Conservation (phyloP, 345 rosid species). For the Bruguiera parviflora region DNA sequence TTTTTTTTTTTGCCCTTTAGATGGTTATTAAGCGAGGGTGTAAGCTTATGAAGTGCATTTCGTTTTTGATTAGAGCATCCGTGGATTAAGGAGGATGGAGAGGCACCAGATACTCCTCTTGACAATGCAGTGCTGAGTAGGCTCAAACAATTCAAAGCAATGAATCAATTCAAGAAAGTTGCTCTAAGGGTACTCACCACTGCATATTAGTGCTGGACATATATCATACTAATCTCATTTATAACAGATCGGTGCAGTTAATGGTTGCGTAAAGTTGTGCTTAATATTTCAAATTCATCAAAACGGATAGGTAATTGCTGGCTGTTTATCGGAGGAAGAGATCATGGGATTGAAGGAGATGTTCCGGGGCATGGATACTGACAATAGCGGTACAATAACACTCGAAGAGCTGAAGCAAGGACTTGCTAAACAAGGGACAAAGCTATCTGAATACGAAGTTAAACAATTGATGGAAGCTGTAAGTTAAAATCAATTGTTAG, state of each 20-base stretch:
- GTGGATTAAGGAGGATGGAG: constrained; percentile 82
- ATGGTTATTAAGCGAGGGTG: neutral
- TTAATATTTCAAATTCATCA: neutral
- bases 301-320: constrained; percentile 71
- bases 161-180: constrained; percentile 76
- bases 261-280: neutral
- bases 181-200: constrained; percentile 51
- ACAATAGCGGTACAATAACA: constrained; percentile 86
- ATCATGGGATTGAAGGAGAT: constrained; percentile 96
- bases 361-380: constrained; percentile 87
- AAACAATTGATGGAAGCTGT: constrained; percentile 95
- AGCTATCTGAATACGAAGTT: constrained; percentile 76
- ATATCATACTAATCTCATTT: too few relatives aligned
- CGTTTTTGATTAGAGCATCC: constrained; percentile 44
- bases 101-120: constrained; percentile 80
- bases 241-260: too few relatives aligned
- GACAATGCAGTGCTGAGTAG: constrained; percentile 67
- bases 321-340: constrained; percentile 94
- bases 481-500: constrained; percentile 24
- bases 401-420: constrained; percentile 90
- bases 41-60: neutral
- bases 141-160: constrained; percentile 77
- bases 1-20: neutral
- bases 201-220: too few relatives aligned
- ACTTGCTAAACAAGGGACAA: constrained; percentile 90